These are phyloP conservation scores for Ceratocystis variospora DNA, from an alignment of 2,329 filamentous ascomycete genomes.

Conservation along the genomic window DNA sequence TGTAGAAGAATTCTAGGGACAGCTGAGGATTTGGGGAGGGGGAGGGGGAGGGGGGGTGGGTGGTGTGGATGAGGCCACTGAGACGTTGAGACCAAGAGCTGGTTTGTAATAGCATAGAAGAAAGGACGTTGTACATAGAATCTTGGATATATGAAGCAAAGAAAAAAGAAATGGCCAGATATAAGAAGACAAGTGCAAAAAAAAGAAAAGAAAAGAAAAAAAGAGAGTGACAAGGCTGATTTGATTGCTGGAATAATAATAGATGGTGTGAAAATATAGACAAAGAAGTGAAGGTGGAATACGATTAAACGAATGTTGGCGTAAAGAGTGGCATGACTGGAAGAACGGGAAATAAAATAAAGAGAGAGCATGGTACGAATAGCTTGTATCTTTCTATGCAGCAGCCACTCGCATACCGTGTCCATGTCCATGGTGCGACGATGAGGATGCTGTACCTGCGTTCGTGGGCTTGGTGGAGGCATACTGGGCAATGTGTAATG, in stretches of 20 bases:
- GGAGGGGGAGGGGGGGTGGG: too few species aligned
- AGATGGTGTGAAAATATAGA: neutral
- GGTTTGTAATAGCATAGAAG: neutral
- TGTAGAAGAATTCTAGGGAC: neutral
- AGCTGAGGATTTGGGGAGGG: neutral
- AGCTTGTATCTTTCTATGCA: neutral
- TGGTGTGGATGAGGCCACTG: neutral
- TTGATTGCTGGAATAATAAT: neutral
- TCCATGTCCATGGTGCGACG: slow-evolving; percentile 1
- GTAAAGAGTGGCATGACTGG: neutral
- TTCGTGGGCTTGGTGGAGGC: neutral
- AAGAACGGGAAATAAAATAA: slow-evolving; percentile 11
- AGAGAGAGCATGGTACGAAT: neutral
- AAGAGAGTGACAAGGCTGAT: neutral
- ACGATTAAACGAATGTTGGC: slow-evolving; percentile 4
- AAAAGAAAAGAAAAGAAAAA: neutral
- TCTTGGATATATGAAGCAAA: neutral
- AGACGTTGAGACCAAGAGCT: neutral
- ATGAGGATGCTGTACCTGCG: neutral
- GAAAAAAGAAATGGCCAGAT: neutral
- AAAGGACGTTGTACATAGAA: neutral
- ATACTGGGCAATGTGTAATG: slow-evolving; percentile 15
- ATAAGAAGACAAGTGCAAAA: too few species aligned
- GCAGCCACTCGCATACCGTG: neutral
- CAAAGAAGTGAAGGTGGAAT: neutral